Percentiles rank a stretch among this genome's conserved stretches.
phyloP scores from a whole-genome alignment of 164 flowering plant species.

The Kalanchoe fedtschenkoi region DNA sequence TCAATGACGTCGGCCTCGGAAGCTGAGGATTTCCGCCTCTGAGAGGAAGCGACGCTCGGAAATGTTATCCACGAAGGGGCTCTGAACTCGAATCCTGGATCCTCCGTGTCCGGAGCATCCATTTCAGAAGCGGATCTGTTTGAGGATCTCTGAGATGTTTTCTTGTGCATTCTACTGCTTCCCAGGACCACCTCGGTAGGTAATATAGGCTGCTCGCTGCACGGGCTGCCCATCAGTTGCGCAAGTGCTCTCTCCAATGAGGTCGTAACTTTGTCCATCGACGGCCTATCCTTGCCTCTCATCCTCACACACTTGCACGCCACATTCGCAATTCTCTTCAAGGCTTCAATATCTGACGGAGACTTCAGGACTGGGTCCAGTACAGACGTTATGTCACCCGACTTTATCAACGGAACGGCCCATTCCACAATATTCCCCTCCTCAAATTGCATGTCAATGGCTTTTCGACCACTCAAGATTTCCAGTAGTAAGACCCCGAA shows the following conservation, averaged over 20 bases:
- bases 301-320: slow-evolving; percentile 88
- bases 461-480: slow-evolving; percentile 79
- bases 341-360: slow-evolving; percentile 58
- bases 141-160: slow-evolving; percentile 68
- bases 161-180: slow-evolving; percentile 85
- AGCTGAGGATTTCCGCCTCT: slow-evolving; percentile 81
- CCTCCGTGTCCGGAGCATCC: slow-evolving; percentile 53
- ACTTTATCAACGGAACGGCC: slow-evolving; percentile 88
- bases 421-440: slow-evolving; percentile 93
- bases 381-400: slow-evolving; percentile 48
- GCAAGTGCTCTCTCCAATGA: slow-evolving; percentile 78
- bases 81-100: slow-evolving; percentile 71
- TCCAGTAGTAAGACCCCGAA: slow-evolving; percentile 87
- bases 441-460: slow-evolving; percentile 82
- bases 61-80: slow-evolving; percentile 98
- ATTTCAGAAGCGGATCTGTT: slow-evolving; percentile 53
- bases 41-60: slow-evolving; percentile 89
- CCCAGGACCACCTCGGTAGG: slow-evolving; percentile 93
- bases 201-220: slow-evolving; percentile 72
- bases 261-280: slow-evolving; percentile 94
- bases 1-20: slow-evolving; percentile 63
- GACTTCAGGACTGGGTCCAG: slow-evolving; percentile 64
- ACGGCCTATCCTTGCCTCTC: slow-evolving; percentile 94
- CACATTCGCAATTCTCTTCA: slow-evolving; percentile 64
- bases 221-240: slow-evolving; percentile 75